These are phyloP conservation scores for Nicotiana sylvestris DNA, from an alignment of 257 asterid genomes.

Conservation along the genomic window DNA sequence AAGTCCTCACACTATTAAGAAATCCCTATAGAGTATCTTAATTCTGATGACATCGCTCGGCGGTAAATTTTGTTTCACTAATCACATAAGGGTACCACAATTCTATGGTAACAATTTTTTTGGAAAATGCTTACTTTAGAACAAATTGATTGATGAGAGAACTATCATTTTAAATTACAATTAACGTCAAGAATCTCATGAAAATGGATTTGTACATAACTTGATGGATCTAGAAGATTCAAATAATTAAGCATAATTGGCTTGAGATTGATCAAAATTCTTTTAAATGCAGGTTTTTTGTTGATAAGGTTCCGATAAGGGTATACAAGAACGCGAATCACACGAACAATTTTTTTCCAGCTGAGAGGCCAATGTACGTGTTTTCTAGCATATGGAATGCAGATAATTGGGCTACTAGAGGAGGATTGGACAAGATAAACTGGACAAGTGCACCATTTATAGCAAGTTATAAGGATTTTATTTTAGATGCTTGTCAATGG, in stretches of 20 bases:
- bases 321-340: slow-evolving; percentile 87
- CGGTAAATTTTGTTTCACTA: background rate
- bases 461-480: slow-evolving; percentile 74
- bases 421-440: slow-evolving; percentile 91
- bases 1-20: too few relatives aligned
- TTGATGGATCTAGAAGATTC: background rate
- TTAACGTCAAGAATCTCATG: background rate
- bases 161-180: background rate
- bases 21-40: too few relatives aligned
- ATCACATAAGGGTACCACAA: background rate
- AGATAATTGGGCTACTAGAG: slow-evolving; percentile 97
- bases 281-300: slow-evolving; percentile 52
- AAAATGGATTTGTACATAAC: background rate
- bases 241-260: background rate
- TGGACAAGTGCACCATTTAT: slow-evolving; percentile 88
- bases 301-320: slow-evolving; percentile 69
- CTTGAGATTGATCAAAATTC: background rate
- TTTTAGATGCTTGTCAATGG: slow-evolving; percentile 80
- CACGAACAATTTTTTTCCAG: slow-evolving; percentile 86
- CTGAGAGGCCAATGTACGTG: slow-evolving; percentile 76
- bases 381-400: slow-evolving; percentile 99
- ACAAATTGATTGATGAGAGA: background rate
- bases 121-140: background rate
- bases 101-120: background rate
- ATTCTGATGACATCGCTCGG: background rate